A percentile compares a stretch with the other conserved stretches of the same genome.
Conservation (phyloP, 2,329 filamentous ascomycete genomes). For the Pyricularia sp. region DNA sequence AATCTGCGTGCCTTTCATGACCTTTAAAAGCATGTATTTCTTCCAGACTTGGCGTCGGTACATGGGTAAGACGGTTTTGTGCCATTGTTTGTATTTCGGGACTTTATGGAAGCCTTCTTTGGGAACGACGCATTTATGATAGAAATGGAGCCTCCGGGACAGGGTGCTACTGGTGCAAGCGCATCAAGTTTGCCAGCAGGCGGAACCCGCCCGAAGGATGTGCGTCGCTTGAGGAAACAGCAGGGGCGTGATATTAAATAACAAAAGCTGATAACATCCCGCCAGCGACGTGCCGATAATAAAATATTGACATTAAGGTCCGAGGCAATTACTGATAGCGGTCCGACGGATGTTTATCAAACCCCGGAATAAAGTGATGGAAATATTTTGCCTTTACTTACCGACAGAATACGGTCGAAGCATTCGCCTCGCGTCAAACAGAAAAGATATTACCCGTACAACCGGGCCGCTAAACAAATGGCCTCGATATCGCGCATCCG, state of each 20-base stretch:
- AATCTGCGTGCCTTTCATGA: neutral
- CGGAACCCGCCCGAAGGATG: neutral
- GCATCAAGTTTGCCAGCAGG: neutral
- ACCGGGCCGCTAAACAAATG: neutral
- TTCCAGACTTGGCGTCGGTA: neutral
- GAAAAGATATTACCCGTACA: neutral
- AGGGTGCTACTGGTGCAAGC: neutral
- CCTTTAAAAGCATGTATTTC: neutral
- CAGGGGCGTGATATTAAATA: too few relatives aligned
- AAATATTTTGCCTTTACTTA: neutral
- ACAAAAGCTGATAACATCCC: too few relatives aligned
- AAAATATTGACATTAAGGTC: too few relatives aligned
- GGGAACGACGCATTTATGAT: neutral
- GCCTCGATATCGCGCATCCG: neutral
- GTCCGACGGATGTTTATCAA: neutral
- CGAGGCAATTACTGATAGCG: neutral
- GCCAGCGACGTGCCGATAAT: too few relatives aligned
- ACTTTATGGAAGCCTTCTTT: neutral
- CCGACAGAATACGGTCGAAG: neutral
- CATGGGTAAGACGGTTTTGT: neutral
- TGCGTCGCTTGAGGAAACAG: neutral
- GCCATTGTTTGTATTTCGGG: neutral
- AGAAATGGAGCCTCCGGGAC: neutral
- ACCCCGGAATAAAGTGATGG: neutral
- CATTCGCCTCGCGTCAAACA: neutral